A percentile compares a stretch with the other conserved stretches of the same genome.
Evolutionary conservation across 1,139 yeast genomes (phyloP).

Genomic region (Debaryomyces nepalensis): DNA sequence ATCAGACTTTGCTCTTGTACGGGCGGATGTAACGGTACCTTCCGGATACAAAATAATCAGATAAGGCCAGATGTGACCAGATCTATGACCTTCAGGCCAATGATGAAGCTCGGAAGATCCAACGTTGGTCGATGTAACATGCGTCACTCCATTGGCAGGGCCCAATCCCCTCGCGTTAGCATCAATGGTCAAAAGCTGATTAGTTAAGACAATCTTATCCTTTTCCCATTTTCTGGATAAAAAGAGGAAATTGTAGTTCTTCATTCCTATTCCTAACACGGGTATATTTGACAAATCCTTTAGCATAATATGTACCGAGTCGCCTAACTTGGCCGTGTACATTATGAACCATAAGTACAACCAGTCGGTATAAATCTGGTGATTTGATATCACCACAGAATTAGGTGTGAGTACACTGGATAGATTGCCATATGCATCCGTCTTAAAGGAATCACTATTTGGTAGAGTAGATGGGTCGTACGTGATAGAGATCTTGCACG

Average conservation of each 20-base stretch:
- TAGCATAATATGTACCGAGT: conserved; percentile 73
- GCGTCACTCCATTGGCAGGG: conserved; percentile 51
- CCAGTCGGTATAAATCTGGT: conserved; percentile 97
- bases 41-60: conserved; percentile 83
- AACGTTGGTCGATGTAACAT: conserved; percentile 32
- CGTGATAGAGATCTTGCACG: conserved; percentile 47
- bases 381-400: conserved; percentile 77
- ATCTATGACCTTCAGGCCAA: conserved; percentile 46
- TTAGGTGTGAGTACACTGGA: conserved; percentile 46
- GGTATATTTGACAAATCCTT: conserved; percentile 79
- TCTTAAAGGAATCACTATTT: conserved; percentile 22
- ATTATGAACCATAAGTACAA: conserved; percentile 87
- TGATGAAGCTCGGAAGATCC: conserved; percentile 25
- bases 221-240: conserved; percentile 82
- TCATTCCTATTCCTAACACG: conserved; percentile 87
- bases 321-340: conserved; percentile 68
- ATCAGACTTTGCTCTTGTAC: conserved; percentile 62
- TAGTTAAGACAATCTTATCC: conserved; percentile 65
- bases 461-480: conserved; percentile 36
- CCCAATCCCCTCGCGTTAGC: conserved; percentile 58
- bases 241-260: conserved; percentile 75
- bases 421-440: conserved; percentile 31
- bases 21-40: conserved; percentile 82
- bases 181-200: conserved; percentile 58
- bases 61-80: conserved; percentile 48